A percentile compares a stretch with the other conserved stretches of the same genome.
phyloP scores from a whole-genome alignment of 208 protist species.

The Trypanosoma theileri region DNA sequence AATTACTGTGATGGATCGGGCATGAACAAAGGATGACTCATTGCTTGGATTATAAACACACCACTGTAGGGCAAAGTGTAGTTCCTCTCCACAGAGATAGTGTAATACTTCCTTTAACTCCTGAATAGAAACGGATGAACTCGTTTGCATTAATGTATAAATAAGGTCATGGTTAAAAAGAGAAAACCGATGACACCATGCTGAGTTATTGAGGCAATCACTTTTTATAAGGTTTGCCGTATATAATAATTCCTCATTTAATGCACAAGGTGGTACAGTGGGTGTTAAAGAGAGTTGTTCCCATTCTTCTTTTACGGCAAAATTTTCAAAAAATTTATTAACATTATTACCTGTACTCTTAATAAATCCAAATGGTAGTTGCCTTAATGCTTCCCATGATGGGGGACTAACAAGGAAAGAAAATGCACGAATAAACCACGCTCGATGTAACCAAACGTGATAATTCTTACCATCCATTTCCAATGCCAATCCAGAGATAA shows the following conservation, averaged over 20 bases:
- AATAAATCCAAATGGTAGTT: conserved; percentile 6
- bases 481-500: conserved; percentile 38
- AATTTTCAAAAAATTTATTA: background rate
- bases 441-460: conserved; percentile 78
- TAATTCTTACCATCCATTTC: conserved; percentile 78
- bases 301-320: conserved; percentile 25
- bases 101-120: conserved; percentile 20
- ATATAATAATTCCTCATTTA: conserved; percentile 56
- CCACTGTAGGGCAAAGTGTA: conserved; percentile 67
- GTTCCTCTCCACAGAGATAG: conserved; percentile 48
- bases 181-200: conserved; percentile 76
- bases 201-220: conserved; percentile 82
- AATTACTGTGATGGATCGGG: conserved; percentile 42
- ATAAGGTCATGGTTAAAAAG: conserved; percentile 54
- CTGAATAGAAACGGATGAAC: background rate
- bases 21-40: conserved; percentile 69
- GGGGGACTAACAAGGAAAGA: conserved; percentile 58
- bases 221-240: conserved; percentile 45
- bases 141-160: conserved; percentile 25
- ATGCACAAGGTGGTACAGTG: conserved; percentile 36
- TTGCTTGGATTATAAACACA: conserved; percentile 63
- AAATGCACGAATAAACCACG: conserved; percentile 67
- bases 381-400: conserved; percentile 22
- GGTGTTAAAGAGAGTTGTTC: conserved; percentile 5
- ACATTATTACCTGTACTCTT: background rate